These are phyloP conservation scores for Debaryomycetaceae sp. DNA, from an alignment of 1,139 yeast species.

Conservation along the genomic window DNA sequence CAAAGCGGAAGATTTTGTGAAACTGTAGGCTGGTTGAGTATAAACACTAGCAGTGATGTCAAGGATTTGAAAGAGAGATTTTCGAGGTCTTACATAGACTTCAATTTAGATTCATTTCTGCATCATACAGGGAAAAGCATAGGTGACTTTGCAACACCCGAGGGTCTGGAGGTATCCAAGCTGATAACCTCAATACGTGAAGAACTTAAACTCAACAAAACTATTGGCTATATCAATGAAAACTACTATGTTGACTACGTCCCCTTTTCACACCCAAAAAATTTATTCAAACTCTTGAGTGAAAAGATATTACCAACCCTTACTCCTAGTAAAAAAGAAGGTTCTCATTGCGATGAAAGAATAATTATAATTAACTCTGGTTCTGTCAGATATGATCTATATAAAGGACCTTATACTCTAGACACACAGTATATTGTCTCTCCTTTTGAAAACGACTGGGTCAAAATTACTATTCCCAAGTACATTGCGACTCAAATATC, in stretches of 20 bases:
- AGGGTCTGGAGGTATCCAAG: slow-evolving; percentile 50
- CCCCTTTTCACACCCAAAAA: slow-evolving; percentile 58
- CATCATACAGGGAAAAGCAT: slow-evolving; percentile 48
- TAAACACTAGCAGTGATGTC: slow-evolving; percentile 25
- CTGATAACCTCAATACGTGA: slow-evolving; percentile 44
- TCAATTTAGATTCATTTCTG: slow-evolving; percentile 65
- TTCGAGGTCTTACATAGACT: slow-evolving; percentile 74
- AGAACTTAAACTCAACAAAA: slow-evolving; percentile 51
- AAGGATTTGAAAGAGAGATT: slow-evolving; percentile 18
- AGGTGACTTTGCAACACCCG: slow-evolving; percentile 40
- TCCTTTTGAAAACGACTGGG: slow-evolving; percentile 85
- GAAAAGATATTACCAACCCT: slow-evolving; percentile 60
- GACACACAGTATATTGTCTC: slow-evolving; percentile 83
- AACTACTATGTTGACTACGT: slow-evolving; percentile 70
- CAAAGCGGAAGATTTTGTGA: slow-evolving; percentile 94
- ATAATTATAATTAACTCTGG: slow-evolving; percentile 80
- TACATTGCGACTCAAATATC: slow-evolving; percentile 47
- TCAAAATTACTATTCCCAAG: slow-evolving; percentile 51
- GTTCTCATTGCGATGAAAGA: slow-evolving; percentile 36
- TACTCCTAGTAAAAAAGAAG: slow-evolving; percentile 10
- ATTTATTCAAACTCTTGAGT: slow-evolving; percentile 59
- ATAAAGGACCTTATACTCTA: slow-evolving; percentile 77
- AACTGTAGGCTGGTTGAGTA: slow-evolving; percentile 82
- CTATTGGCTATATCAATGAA: slow-evolving; percentile 62
- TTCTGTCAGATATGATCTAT: slow-evolving; percentile 81